Evolutionary conservation across 192 early-diverging fungal genomes (phyloP).

Genomic region (Backusella luteola): DNA sequence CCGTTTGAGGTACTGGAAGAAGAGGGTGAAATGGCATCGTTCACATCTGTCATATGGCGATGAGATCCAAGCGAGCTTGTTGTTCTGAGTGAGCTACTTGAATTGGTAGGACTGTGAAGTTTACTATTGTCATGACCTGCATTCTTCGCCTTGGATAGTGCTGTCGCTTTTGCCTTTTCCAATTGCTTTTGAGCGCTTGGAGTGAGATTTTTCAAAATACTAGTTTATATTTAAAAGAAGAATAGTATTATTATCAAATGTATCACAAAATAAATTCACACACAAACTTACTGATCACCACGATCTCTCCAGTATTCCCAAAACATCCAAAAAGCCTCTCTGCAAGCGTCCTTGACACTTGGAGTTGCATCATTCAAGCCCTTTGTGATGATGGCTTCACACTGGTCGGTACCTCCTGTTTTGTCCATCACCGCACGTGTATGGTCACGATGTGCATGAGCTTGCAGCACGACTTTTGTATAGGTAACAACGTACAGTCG

Average conservation of each 20-base stretch:
- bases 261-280: not conserved
- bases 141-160: not conserved
- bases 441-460: slow-evolving; percentile 28
- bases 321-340: slow-evolving; percentile 40
- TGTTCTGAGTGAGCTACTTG: slow-evolving; percentile 11
- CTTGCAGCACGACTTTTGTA: slow-evolving; percentile 19
- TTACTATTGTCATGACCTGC: not conserved
- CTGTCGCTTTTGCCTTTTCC: slow-evolving; percentile 17
- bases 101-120: not conserved
- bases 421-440: slow-evolving; percentile 30
- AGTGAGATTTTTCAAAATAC: slow-evolving; percentile 8
- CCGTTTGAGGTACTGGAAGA: slow-evolving; percentile 12
- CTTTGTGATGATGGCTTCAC: slow-evolving; percentile 39
- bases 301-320: slow-evolving; percentile 38
- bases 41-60: not conserved
- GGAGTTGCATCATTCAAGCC: slow-evolving; percentile 41
- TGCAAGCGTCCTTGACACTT: slow-evolving; percentile 36
- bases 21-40: slow-evolving; percentile 17
- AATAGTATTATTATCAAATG: not conserved
- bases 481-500: slow-evolving; percentile 31
- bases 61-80: slow-evolving; percentile 13
- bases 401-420: slow-evolving; percentile 31
- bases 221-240: not conserved
- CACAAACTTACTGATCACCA: slow-evolving; percentile 38
- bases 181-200: slow-evolving; percentile 15